phyloP scores from a whole-genome alignment of 129 eudicot genomes.

The Tagetes erecta region DNA sequence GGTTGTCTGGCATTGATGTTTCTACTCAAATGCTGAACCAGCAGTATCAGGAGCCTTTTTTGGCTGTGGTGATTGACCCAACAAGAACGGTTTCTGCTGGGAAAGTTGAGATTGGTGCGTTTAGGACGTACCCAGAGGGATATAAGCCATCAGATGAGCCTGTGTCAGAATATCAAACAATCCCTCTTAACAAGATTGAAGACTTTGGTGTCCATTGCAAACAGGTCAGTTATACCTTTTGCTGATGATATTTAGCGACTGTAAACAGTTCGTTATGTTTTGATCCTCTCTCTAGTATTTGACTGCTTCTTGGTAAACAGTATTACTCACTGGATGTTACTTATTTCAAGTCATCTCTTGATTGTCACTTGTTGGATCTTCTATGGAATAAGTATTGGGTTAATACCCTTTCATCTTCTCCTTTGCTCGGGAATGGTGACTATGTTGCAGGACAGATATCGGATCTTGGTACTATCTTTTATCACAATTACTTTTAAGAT shows the following conservation, averaged over 20 bases:
- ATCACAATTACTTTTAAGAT: neutral
- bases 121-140: conserved; percentile 95
- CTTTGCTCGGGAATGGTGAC: conserved; percentile 93
- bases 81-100: conserved; percentile 98
- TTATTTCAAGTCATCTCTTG: conserved; percentile 96
- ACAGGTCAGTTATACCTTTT: conserved; percentile 54
- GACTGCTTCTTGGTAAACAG: conserved; percentile 43
- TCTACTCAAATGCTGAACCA: conserved; percentile 97
- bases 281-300: neutral
- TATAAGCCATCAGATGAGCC: conserved; percentile 99
- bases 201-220: conserved; percentile 99
- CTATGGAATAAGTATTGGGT: conserved; percentile 99
- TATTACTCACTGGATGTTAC: conserved; percentile 90
- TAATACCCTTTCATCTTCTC: conserved; percentile 96
- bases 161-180: conserved; percentile 93
- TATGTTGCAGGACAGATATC: conserved; percentile 98
- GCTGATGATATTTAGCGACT: neutral
- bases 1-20: conserved; percentile 99
- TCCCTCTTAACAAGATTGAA: conserved; percentile 95
- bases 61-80: conserved; percentile 98
- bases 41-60: conserved; percentile 92
- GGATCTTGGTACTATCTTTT: conserved; percentile 66
- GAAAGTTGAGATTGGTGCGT: conserved; percentile 97
- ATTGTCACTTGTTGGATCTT: conserved; percentile 92
- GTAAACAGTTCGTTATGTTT: neutral